phyloP scores from a whole-genome alignment of 2,329 filamentous ascomycete species.

The Diaporthe longicolla region DNA sequence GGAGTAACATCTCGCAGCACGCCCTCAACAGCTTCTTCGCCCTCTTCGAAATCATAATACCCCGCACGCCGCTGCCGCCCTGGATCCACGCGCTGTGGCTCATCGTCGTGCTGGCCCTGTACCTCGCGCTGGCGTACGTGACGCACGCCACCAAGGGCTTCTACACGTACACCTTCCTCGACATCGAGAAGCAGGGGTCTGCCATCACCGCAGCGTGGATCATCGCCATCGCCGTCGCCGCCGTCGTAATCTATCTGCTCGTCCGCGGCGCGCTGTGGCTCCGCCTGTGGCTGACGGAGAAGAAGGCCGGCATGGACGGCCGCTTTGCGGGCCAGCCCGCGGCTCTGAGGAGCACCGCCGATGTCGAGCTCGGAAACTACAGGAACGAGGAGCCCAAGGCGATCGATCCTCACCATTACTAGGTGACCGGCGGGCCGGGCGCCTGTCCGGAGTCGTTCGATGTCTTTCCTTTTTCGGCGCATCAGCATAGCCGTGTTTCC shows the following conservation, averaged over 20 bases:
- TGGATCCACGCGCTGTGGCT: constrained; percentile 78
- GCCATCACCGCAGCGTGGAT: constrained; percentile 75
- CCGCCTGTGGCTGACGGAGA: constrained; percentile 65
- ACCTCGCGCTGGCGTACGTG: constrained; percentile 81
- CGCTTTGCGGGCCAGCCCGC: constrained; percentile 54
- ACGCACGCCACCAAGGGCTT: constrained; percentile 78
- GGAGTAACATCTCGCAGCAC: constrained; percentile 81
- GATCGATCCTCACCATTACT: constrained; percentile 30
- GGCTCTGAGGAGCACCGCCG: constrained; percentile 36
- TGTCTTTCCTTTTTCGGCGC: not conserved
- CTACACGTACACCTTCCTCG: constrained; percentile 85
- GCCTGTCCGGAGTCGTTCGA: not conserved
- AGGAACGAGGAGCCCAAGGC: constrained; percentile 8
- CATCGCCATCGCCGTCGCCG: constrained; percentile 69
- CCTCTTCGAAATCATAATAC: constrained; percentile 80
- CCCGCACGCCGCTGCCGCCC: constrained; percentile 73
- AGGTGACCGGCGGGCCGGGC: not conserved
- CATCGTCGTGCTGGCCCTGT: constrained; percentile 78
- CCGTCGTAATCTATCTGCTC: constrained; percentile 66
- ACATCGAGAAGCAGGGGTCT: constrained; percentile 65
- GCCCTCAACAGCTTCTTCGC: constrained; percentile 81
- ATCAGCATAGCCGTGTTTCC: not conserved
- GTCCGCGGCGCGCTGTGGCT: constrained; percentile 66
- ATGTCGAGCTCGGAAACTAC: constrained; percentile 38
- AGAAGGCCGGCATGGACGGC: constrained; percentile 58